Conservation (phyloP, 371 early-diverging fungal genomes). For the Apophysomyces elegans region DNA sequence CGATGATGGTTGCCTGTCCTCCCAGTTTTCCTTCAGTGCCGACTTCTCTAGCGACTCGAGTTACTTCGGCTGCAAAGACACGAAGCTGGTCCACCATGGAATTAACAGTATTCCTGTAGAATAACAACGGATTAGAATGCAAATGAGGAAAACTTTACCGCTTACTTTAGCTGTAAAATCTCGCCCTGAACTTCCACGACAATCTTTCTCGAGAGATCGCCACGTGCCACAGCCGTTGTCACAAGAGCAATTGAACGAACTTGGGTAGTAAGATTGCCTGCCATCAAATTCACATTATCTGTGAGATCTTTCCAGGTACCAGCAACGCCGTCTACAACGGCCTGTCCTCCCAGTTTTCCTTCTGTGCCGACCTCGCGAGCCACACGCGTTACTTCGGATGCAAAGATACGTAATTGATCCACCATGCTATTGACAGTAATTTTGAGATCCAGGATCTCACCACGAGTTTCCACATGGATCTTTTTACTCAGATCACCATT, state of each 20-base stretch:
- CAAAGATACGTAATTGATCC: constrained; percentile 41
- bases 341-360: constrained; percentile 41
- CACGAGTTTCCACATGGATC: constrained; percentile 36
- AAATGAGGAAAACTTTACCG: constrained; percentile 16
- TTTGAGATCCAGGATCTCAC: constrained; percentile 44
- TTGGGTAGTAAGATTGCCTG: constrained; percentile 41
- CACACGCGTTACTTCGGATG: constrained; percentile 45
- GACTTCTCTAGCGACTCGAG: constrained; percentile 62
- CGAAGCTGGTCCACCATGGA: constrained; percentile 21
- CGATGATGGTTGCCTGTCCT: constrained; percentile 57
- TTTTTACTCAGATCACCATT: constrained; percentile 50
- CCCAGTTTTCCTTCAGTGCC: constrained; percentile 66
- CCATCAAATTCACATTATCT: constrained; percentile 52
- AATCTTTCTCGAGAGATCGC: constrained; percentile 61
- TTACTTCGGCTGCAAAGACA: constrained; percentile 50
- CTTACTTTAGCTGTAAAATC: constrained; percentile 30
- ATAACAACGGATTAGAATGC: background rate
- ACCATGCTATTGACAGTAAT: constrained; percentile 48
- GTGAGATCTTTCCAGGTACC: constrained; percentile 53
- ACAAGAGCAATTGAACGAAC: constrained; percentile 28
- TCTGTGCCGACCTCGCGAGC: constrained; percentile 55
- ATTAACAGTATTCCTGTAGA: constrained; percentile 33
- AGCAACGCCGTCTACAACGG: constrained; percentile 37
- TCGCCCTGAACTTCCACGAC: constrained; percentile 47
- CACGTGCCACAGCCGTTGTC: constrained; percentile 49